These are phyloP conservation scores for Leptographium procerum DNA, from an alignment of 2,329 filamentous ascomycete species.

Conservation along the genomic window DNA sequence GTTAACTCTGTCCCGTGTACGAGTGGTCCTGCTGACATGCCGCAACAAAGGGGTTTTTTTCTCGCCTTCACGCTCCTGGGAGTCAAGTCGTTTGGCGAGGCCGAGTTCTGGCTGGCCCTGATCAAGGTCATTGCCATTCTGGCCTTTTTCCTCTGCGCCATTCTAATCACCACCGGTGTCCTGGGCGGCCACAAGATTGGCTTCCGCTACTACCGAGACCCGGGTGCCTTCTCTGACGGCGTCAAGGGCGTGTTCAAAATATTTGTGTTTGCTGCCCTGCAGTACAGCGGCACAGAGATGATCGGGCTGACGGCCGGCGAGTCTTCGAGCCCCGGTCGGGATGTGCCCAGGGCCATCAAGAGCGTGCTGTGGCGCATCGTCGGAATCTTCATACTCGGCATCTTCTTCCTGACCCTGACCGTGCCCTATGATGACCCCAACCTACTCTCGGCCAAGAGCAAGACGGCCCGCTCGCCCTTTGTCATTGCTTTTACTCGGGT, in stretches of 20 bases:
- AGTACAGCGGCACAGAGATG: slow-evolving; percentile 52
- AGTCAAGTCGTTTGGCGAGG: slow-evolving; percentile 29
- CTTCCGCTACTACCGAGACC: slow-evolving; percentile 28
- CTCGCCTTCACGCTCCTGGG: slow-evolving; percentile 26
- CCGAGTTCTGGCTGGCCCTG: slow-evolving; percentile 33
- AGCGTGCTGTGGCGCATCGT: slow-evolving; percentile 48
- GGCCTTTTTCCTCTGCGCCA: slow-evolving; percentile 23
- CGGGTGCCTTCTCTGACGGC: slow-evolving; percentile 42
- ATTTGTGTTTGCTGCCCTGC: slow-evolving; percentile 47
- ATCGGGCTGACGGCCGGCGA: slow-evolving; percentile 39
- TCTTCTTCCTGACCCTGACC: slow-evolving; percentile 57
- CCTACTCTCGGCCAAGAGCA: slow-evolving; percentile 31
- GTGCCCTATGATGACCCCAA: slow-evolving; percentile 46
- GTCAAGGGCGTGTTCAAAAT: slow-evolving; percentile 53
- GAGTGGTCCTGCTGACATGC: slow-evolving; percentile 13
- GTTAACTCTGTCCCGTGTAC: too few species aligned
- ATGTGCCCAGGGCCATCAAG: slow-evolving; percentile 53
- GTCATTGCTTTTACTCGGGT: slow-evolving; percentile 40
- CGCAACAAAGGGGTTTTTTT: slow-evolving; percentile 29
- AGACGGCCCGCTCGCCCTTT: slow-evolving; percentile 41
- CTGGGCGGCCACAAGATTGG: slow-evolving; percentile 27
- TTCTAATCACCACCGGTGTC: slow-evolving; percentile 30
- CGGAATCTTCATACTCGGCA: slow-evolving; percentile 28
- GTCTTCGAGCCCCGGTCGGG: slow-evolving; percentile 42
- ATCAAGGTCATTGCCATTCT: slow-evolving; percentile 25